A percentile compares a stretch with the other conserved stretches of the same genome.
phyloP scores from a whole-genome alignment of 208 protist species.

The Leishmania aethiopica region DNA sequence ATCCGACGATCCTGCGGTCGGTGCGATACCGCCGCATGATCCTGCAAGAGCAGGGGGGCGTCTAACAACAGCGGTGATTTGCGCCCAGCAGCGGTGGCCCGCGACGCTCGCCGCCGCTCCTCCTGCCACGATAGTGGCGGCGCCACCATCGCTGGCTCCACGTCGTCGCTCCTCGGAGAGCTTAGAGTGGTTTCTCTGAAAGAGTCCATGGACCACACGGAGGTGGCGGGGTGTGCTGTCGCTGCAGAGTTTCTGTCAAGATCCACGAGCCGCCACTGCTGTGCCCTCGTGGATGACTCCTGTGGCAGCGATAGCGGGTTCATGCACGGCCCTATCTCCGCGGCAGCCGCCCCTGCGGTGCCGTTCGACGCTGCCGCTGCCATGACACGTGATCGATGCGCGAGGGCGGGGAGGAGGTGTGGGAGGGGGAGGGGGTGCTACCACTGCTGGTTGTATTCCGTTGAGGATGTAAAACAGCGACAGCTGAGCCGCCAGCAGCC shows the following conservation, averaged over 20 bases:
- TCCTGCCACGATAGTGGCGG: not conserved
- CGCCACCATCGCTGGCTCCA: not conserved
- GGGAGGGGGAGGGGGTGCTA: not conserved
- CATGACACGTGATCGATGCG: not conserved
- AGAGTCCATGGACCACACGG: not conserved
- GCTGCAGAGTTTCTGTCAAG: not conserved
- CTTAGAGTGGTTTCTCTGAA: not conserved
- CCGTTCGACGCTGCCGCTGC: not conserved
- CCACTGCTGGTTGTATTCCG: not conserved
- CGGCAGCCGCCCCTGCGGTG: not conserved
- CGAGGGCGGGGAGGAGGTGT: not conserved
- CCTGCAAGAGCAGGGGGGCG: not conserved
- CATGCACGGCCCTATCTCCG: not conserved
- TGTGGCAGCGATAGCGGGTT: not conserved
- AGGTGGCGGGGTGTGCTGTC: not conserved
- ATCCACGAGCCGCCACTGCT: not conserved
- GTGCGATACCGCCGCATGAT: not conserved
- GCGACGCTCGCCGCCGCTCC: not conserved
- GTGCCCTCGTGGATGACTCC: no score
- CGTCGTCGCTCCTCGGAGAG: not conserved
- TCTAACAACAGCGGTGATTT: not conserved
- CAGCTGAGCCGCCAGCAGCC: not conserved
- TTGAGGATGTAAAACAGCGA: not conserved
- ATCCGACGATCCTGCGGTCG: not conserved
- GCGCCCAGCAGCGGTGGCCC: not conserved